These are phyloP conservation scores for Eucalyptus curtisii DNA, from an alignment of 345 rosid species.

Conservation along the genomic window DNA sequence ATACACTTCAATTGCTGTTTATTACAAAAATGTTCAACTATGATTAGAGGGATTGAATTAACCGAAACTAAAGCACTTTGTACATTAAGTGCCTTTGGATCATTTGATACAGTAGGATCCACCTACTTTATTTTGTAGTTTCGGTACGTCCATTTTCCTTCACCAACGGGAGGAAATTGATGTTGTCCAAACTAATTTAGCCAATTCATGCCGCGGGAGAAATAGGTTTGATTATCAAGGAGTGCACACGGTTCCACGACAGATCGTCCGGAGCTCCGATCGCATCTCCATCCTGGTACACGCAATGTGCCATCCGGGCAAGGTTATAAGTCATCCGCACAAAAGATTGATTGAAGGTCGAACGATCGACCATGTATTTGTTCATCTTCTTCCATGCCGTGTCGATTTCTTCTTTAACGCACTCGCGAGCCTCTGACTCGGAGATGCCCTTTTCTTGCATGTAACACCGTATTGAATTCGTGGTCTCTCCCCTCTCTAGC, in stretches of 20 bases:
- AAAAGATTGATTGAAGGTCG: conserved; percentile 4
- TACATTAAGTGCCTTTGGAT: background rate
- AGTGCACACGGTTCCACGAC: conserved; percentile 3
- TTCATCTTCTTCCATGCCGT: conserved; percentile 26
- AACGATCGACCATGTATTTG: background rate
- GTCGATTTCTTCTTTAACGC: conserved; percentile 8
- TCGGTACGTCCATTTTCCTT: background rate
- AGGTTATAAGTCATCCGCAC: conserved; percentile 6
- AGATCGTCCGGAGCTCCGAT: conserved; percentile 18
- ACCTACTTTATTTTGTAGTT: background rate
- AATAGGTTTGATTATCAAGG: conserved; percentile 18
- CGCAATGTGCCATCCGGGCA: conserved; percentile 10
- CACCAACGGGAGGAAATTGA: background rate
- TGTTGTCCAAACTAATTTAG: background rate
- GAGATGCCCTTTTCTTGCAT: conserved; percentile 14
- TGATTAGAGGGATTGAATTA: background rate
- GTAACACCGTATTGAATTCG: conserved; percentile 15
- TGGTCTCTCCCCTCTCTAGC: conserved; percentile 15
- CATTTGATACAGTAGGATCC: background rate
- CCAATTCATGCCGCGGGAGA: background rate
- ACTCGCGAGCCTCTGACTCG: conserved; percentile 7
- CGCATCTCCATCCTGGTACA: conserved; percentile 26
- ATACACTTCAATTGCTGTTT: background rate
- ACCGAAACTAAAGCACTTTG: background rate
- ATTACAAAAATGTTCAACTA: background rate